phyloP scores from a whole-genome alignment of 345 rosid genomes.

The Bruguiera parviflora region DNA sequence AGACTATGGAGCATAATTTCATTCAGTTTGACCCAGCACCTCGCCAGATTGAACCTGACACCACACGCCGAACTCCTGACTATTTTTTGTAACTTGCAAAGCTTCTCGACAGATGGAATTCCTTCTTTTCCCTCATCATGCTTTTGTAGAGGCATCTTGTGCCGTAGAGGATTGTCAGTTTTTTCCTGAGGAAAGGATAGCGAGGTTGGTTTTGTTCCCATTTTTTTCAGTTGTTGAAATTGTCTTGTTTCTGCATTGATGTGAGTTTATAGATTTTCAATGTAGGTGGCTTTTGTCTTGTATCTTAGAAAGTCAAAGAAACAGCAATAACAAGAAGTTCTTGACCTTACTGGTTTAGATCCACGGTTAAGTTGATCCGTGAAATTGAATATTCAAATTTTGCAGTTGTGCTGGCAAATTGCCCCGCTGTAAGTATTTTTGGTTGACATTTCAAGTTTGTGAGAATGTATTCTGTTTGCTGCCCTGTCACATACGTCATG shows the following conservation, averaged over 20 bases:
- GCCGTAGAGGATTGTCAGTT: slow-evolving; percentile 23
- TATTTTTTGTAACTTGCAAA: slow-evolving; percentile 73
- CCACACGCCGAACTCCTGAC: slow-evolving; percentile 92
- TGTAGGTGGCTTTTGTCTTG: slow-evolving; percentile 23
- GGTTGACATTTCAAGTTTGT: too few relatives aligned
- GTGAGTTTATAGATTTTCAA: slow-evolving; percentile 31
- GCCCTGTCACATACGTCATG: too few relatives aligned
- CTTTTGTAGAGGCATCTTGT: slow-evolving; percentile 45
- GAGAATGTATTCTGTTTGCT: too few relatives aligned
- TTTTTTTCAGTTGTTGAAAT: slow-evolving; percentile 30
- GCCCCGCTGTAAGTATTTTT: too few relatives aligned
- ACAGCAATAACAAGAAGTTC: slow-evolving; percentile 29
- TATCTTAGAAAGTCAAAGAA: slow-evolving; percentile 28
- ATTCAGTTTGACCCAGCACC: slow-evolving; percentile 96
- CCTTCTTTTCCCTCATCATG: slow-evolving; percentile 22
- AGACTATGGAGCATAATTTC: slow-evolving; percentile 94
- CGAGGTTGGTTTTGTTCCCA: slow-evolving; percentile 23
- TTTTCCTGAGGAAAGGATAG: slow-evolving; percentile 26
- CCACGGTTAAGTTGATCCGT: not conserved
- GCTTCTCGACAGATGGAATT: slow-evolving; percentile 14
- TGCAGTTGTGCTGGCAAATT: not conserved
- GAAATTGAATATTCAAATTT: not conserved
- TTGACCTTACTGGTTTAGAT: slow-evolving; percentile 12
- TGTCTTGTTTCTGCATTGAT: slow-evolving; percentile 21
- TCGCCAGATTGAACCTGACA: slow-evolving; percentile 85